phyloP scores from a whole-genome alignment of 2,329 filamentous ascomycete species.

The Alternaria sp. region DNA sequence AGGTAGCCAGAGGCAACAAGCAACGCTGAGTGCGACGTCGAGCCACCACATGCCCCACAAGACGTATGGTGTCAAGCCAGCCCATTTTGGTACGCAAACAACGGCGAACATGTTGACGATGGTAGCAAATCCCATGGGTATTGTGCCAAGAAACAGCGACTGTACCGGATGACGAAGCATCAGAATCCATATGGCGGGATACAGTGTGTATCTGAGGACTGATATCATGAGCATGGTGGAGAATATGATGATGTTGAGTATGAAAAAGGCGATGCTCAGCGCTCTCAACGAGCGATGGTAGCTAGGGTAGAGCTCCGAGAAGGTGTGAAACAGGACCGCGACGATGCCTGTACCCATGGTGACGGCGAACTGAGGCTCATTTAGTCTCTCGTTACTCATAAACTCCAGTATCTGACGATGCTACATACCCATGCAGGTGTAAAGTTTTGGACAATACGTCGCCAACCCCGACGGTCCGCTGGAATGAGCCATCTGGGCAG shows the following conservation, averaged over 20 bases:
- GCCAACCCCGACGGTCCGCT: constrained; percentile 38
- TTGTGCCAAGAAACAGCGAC: constrained; percentile 71
- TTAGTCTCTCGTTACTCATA: not conserved
- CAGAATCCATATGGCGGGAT: constrained; percentile 70
- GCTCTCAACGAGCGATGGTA: constrained; percentile 59
- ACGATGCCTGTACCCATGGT: constrained; percentile 42
- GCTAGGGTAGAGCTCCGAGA: constrained; percentile 64
- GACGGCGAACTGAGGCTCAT: constrained; percentile 25
- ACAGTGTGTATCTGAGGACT: constrained; percentile 68
- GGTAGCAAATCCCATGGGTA: constrained; percentile 74
- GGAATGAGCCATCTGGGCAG: constrained; percentile 40
- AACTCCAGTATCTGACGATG: not conserved
- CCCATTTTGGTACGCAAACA: constrained; percentile 68
- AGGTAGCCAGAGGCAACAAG: constrained; percentile 48
- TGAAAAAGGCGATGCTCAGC: constrained; percentile 68
- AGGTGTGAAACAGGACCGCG: constrained; percentile 67
- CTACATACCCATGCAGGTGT: constrained; percentile 45
- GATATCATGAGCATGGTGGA: constrained; percentile 62
- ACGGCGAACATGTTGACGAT: constrained; percentile 72
- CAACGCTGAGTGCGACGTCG: constrained; percentile 55
- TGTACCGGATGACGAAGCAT: constrained; percentile 74
- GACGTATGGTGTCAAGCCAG: constrained; percentile 57
- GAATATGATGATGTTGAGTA: constrained; percentile 67
- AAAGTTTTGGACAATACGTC: constrained; percentile 45
- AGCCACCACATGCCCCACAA: constrained; percentile 62